Conservation (phyloP, 805 yeast species). For the Pichia phayaonensis region DNA sequence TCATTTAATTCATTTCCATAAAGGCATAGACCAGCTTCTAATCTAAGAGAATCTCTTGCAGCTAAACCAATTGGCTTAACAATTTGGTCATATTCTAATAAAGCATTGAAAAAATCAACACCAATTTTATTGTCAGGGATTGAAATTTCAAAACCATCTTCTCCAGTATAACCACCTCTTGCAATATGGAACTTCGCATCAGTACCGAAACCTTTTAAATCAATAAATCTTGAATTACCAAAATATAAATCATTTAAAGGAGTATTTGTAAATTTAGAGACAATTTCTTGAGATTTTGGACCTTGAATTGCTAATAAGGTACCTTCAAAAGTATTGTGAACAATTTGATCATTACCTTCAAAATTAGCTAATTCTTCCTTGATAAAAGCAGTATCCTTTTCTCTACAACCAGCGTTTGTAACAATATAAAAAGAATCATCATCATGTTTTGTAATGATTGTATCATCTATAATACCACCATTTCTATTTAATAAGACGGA, state of each 20-base stretch:
- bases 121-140: slow-evolving; percentile 54
- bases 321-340: slow-evolving; percentile 48
- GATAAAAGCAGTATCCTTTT: slow-evolving; percentile 65
- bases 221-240: slow-evolving; percentile 56
- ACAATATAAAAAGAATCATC: slow-evolving; percentile 73
- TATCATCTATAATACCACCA: slow-evolving; percentile 88
- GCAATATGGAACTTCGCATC: slow-evolving; percentile 61
- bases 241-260: slow-evolving; percentile 60
- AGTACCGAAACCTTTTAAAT: slow-evolving; percentile 34
- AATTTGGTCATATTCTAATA: slow-evolving; percentile 40
- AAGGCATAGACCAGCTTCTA: slow-evolving; percentile 98
- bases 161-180: slow-evolving; percentile 97
- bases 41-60: slow-evolving; percentile 92
- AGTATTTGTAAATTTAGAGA: slow-evolving; percentile 55
- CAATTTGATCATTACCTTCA: slow-evolving; percentile 19
- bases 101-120: slow-evolving; percentile 49
- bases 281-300: slow-evolving; percentile 64
- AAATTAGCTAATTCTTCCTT: slow-evolving; percentile 39
- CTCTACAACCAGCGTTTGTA: slow-evolving; percentile 93
- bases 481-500: slow-evolving; percentile 65
- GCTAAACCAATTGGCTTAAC: slow-evolving; percentile 92
- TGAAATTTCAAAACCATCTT: slow-evolving; percentile 93
- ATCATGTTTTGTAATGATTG: slow-evolving; percentile 82
- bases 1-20: slow-evolving; percentile 90
- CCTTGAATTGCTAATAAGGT: slow-evolving; percentile 90